Percentiles rank a stretch among this genome's conserved stretches.
phyloP scores from a whole-genome alignment of 495 filamentous ascomycete genomes.

The Thermochaetoides thermophila region DNA sequence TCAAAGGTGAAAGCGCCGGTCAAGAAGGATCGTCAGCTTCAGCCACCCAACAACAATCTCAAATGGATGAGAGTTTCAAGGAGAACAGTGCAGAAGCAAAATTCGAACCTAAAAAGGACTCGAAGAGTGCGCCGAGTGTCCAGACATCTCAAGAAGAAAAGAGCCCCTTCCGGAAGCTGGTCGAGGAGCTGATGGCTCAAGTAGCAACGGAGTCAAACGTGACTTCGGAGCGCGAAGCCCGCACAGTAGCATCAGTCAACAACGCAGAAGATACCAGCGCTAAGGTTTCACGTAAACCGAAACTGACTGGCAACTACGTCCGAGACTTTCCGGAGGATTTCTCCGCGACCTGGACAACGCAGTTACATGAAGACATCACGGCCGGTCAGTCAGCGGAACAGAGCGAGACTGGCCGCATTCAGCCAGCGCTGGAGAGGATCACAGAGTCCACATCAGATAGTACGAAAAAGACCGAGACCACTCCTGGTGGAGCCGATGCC shows the following conservation, averaged over 20 bases:
- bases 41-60: no score
- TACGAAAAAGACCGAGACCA: no score
- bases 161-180: slow-evolving; percentile 10
- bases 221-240: neutral
- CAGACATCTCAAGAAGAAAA: slow-evolving; percentile 1
- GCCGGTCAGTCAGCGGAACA: slow-evolving; percentile 10
- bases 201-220: slow-evolving; percentile 4
- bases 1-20: neutral
- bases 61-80: no score
- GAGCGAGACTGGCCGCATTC: slow-evolving; percentile 9
- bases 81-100: no score
- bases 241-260: neutral
- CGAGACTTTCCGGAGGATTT: slow-evolving; percentile 35
- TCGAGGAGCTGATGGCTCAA: slow-evolving; percentile 13
- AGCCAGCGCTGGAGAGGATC: slow-evolving; percentile 22
- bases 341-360: slow-evolving; percentile 19
- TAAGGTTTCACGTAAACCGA: no score
- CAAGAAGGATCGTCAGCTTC: no score
- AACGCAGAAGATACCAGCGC: no score
- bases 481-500: no score
- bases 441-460: slow-evolving; percentile 1
- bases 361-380: slow-evolving; percentile 3
- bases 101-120: no score
- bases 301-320: slow-evolving; percentile 28
- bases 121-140: no score